A percentile compares a stretch with the other conserved stretches of the same genome.
Evolutionary conservation across 1,139 yeast species (phyloP).

Genomic region (Yamadazyma mexicana): DNA sequence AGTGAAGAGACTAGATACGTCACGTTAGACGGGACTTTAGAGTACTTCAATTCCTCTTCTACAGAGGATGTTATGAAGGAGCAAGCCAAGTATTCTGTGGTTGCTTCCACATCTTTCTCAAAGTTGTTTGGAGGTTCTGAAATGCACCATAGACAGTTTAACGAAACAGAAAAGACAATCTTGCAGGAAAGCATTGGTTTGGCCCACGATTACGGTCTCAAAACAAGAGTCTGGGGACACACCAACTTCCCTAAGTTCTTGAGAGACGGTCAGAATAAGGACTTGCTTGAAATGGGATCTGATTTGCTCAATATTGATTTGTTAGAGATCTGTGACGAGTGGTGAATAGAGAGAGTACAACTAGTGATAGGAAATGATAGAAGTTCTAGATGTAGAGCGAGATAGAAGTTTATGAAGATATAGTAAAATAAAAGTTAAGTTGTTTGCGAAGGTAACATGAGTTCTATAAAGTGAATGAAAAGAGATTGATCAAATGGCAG

Average conservation of each 20-base stretch:
- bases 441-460: no score
- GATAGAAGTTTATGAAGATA: no score
- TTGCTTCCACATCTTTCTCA: constrained; percentile 36
- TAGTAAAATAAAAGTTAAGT: no score
- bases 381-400: no score
- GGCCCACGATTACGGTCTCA: constrained; percentile 37
- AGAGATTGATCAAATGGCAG: no score
- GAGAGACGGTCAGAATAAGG: constrained; percentile 29
- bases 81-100: constrained; percentile 30
- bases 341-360: constrained; percentile 10
- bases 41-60: constrained; percentile 19
- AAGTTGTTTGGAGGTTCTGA: constrained; percentile 26
- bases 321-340: constrained; percentile 16
- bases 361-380: no score
- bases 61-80: constrained; percentile 18
- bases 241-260: constrained; percentile 36
- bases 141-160: constrained; percentile 19
- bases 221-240: constrained; percentile 47
- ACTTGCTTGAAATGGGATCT: constrained; percentile 27
- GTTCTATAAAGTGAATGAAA: no score
- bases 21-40: constrained; percentile 39
- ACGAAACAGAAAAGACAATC: constrained; percentile 20
- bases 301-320: constrained; percentile 42
- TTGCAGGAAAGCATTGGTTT: constrained; percentile 20
- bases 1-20: constrained; percentile 30